phyloP scores from a whole-genome alignment of 1,139 yeast species.

The Candida albicans region DNA sequence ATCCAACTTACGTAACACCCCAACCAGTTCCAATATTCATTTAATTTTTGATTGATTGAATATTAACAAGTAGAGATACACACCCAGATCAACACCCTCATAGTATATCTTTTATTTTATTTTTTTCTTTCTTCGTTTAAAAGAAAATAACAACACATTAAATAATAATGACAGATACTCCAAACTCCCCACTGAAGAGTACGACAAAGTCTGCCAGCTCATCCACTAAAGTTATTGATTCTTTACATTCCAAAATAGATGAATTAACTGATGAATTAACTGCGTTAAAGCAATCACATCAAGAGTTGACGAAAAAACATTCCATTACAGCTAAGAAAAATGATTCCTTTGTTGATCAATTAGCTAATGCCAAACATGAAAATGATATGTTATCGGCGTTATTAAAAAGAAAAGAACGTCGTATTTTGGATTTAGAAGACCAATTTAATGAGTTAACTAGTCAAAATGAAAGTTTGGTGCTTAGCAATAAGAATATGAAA shows the following conservation, averaged over 20 bases:
- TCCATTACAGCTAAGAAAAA: constrained; percentile 50
- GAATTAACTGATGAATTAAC: constrained; percentile 53
- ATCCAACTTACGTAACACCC: background rate
- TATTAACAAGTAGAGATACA: no score
- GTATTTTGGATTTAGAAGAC: constrained; percentile 60
- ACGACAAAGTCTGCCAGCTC: constrained; percentile 1
- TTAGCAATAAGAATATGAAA: constrained; percentile 50
- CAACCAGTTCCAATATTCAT: background rate
- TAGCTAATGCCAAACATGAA: constrained; percentile 70
- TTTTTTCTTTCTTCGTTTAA: background rate
- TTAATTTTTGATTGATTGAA: background rate
- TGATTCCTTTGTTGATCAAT: constrained; percentile 62
- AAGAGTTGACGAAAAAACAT: constrained; percentile 49
- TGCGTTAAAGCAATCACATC: constrained; percentile 37
- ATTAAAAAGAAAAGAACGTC: constrained; percentile 62
- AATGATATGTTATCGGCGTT: constrained; percentile 66
- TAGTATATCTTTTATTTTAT: background rate
- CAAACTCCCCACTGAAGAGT: constrained; percentile 1
- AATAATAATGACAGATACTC: background rate
- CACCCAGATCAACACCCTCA: background rate
- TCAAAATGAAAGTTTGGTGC: constrained; percentile 44
- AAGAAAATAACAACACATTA: background rate
- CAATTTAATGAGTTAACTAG: constrained; percentile 50
- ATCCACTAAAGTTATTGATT: constrained; percentile 48
- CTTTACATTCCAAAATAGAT: constrained; percentile 54